Evolutionary conservation across 1,284 basidiomycete species (phyloP).

Genomic region (Gymnopus androsaceus): DNA sequence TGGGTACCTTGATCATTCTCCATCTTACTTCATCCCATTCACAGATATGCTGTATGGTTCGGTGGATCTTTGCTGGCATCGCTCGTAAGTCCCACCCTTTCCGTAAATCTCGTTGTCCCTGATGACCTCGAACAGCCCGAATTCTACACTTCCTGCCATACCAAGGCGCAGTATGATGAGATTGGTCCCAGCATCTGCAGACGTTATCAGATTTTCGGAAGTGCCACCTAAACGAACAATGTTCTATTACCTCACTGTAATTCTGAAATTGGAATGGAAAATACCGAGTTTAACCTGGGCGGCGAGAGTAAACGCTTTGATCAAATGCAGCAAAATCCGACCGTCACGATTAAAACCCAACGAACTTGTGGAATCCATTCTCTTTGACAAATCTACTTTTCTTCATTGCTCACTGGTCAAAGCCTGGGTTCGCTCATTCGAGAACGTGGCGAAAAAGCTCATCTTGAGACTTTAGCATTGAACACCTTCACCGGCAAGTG

Average conservation of each 20-base stretch:
- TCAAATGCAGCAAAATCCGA: too few relatives aligned
- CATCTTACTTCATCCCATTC: conserved; percentile 12
- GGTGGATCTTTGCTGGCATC: conserved; percentile 94
- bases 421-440: too few relatives aligned
- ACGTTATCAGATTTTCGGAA: conserved; percentile 93
- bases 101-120: conserved; percentile 2
- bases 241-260: neutral
- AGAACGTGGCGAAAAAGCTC: too few relatives aligned
- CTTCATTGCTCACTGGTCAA: too few relatives aligned
- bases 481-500: too few relatives aligned
- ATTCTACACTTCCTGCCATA: conserved; percentile 97
- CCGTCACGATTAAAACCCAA: too few relatives aligned
- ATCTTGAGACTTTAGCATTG: too few relatives aligned
- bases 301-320: too few relatives aligned
- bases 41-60: conserved; percentile 95
- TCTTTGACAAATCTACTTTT: too few relatives aligned
- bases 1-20: conserved; percentile 1
- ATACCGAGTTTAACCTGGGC: too few relatives aligned
- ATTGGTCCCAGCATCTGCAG: conserved; percentile 95
- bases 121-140: conserved; percentile 69
- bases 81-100: conserved; percentile 56
- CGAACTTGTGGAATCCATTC: too few relatives aligned
- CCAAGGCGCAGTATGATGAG: conserved; percentile 97
- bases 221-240: conserved; percentile 53
- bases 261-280: neutral